Conservation (phyloP, 495 filamentous ascomycete species). For the Penicillium goetzii region DNA sequence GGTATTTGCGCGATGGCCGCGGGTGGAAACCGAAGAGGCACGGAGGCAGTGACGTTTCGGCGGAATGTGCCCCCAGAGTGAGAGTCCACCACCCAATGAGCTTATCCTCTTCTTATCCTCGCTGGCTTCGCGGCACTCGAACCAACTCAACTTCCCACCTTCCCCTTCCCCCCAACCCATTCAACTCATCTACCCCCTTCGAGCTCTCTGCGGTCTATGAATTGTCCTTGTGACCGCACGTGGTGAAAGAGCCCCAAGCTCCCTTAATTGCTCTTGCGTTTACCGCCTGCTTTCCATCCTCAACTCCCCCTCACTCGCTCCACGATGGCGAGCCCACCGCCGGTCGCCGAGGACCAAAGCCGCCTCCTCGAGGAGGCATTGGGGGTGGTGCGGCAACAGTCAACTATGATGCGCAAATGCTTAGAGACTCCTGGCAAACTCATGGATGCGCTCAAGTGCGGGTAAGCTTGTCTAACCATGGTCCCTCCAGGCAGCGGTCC, state of each 20-base stretch:
- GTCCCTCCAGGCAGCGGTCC: constrained; percentile 40
- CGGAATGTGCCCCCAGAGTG: constrained; percentile 21
- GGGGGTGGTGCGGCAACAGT: constrained; percentile 94
- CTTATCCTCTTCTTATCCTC: constrained; percentile 19
- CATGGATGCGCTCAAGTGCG: constrained; percentile 99
- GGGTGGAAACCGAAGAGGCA: not conserved
- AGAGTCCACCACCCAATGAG: constrained; percentile 18
- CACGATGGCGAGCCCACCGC: constrained; percentile 63
- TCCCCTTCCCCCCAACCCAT: not conserved
- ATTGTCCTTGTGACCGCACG: constrained; percentile 13
- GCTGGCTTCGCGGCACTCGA: constrained; percentile 8
- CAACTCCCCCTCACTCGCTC: constrained; percentile 29
- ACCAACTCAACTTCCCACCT: constrained; percentile 18
- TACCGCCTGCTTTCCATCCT: constrained; percentile 37
- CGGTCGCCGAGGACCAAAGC: constrained; percentile 84
- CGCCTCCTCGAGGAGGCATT: constrained; percentile 96
- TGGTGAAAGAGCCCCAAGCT: constrained; percentile 4
- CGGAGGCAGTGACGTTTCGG: constrained; percentile 26
- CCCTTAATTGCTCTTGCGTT: constrained; percentile 30
- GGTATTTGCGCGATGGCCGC: constrained; percentile 7
- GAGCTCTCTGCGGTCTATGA: constrained; percentile 13
- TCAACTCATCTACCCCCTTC: constrained; percentile 1
- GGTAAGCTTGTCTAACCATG: constrained; percentile 58
- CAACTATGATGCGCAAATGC: constrained; percentile 93
- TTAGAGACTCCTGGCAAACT: constrained; percentile 97